Evolutionary conservation across 805 yeast genomes (phyloP), one percentile per base, ranked within the genome.

Genomic region (Zygosaccharomyces siamensis): DNA sequence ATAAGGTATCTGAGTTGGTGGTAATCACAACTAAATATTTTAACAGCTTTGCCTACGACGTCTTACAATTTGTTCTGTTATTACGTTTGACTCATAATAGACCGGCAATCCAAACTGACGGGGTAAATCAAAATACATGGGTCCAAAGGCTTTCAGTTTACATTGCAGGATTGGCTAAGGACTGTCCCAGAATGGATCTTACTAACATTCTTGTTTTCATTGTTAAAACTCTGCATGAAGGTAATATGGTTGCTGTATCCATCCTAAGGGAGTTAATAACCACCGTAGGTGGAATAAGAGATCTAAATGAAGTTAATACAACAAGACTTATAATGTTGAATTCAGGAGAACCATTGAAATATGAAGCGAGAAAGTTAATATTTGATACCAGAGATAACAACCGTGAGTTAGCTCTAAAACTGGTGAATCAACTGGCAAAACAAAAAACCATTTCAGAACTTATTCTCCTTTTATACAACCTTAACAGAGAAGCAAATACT

Each of bases 41-140:
- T 62, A 84, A 83, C 44, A 76, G 70, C 4, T 83, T 84, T 58
- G 89, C 89, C 0, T 89, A 95, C 89, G 98, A 92, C 64, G 86
- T 81, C 2, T 66, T 92, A 27, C 83, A 90, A 4, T 81, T 80
- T 58, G 89, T 85, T 1, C 67, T 90, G 3, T 70, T 90, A 59
- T 76, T 80, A 60, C 78, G 93, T 55, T 71, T 92, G 20, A 80
- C 90, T 1, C 66, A 81, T 0, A 84, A 83, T n/a, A 74, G 96
- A 64, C 67, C 77, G 0, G 75, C 83, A 20, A 71, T 83, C 28
- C 95, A 88, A 64, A 72, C 66, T 1, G 90, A 89, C 67, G 97
- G 97, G 7, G 69, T 92, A 48, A 80, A 81, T 57, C 90, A 86
- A 49, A 73, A 85, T 23, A 82, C 78, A 56, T 92, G 98, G 98